Conservation (phyloP, 495 filamentous ascomycete species). For the Tricharina praecox region DNA sequence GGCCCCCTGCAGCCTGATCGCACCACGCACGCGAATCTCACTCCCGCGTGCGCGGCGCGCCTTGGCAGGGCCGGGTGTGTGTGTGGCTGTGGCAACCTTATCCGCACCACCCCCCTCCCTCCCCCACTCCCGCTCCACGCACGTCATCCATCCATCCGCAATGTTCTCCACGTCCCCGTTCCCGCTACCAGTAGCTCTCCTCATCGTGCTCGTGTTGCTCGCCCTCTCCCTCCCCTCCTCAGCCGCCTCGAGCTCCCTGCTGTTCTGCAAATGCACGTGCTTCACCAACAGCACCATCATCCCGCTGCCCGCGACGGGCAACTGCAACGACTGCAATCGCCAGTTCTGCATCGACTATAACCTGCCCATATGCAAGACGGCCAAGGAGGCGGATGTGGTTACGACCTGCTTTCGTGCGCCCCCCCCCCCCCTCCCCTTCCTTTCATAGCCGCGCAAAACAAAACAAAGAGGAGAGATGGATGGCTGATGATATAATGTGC, state of each 20-base stretch:
- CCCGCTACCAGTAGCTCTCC: not conserved
- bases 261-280: conserved; percentile 98
- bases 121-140: not conserved
- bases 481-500: not conserved
- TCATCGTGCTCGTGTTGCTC: conserved; percentile 9
- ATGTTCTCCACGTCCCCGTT: not conserved
- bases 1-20: too few relatives aligned
- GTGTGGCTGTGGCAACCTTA: too few relatives aligned
- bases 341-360: conserved; percentile 76
- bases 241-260: conserved; percentile 24
- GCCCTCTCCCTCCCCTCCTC: not conserved
- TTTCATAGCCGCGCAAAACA: too few relatives aligned
- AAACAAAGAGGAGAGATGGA: too few relatives aligned
- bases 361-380: conserved; percentile 68
- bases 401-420: conserved; percentile 73
- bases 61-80: too few relatives aligned
- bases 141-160: not conserved
- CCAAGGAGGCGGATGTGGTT: conserved; percentile 71
- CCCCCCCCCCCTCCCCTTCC: too few relatives aligned
- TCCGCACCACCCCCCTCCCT: not conserved
- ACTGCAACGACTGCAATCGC: conserved; percentile 76
- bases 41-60: too few relatives aligned
- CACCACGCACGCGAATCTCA: too few relatives aligned
- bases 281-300: conserved; percentile 85
- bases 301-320: conserved; percentile 33